These are phyloP conservation scores for Aspergillus campestris DNA, from an alignment of 495 filamentous ascomycete species.

Conservation along the genomic window DNA sequence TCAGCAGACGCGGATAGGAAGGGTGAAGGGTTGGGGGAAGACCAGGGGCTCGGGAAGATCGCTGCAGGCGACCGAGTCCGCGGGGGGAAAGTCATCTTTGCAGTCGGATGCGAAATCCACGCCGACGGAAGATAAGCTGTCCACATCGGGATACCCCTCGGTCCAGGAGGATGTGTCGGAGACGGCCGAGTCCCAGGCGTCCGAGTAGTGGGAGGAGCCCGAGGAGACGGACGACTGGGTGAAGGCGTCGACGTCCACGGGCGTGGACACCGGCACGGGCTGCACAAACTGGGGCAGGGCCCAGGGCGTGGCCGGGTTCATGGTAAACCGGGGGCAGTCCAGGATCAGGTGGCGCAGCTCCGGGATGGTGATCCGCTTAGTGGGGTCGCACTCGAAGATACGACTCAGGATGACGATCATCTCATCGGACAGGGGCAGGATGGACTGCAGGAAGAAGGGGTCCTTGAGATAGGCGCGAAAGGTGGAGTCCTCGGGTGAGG, in stretches of 20 bases:
- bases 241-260: slow-evolving; percentile 24
- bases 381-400: slow-evolving; percentile 85
- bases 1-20: slow-evolving; percentile 22
- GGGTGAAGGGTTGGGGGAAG: slow-evolving; percentile 17
- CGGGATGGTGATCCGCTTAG: slow-evolving; percentile 73
- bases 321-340: slow-evolving; percentile 69
- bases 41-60: slow-evolving; percentile 12
- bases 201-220: slow-evolving; percentile 35
- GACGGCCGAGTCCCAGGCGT: slow-evolving; percentile 32
- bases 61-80: slow-evolving; percentile 19
- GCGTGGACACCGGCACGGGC: slow-evolving; percentile 19
- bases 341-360: slow-evolving; percentile 73
- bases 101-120: slow-evolving; percentile 24
- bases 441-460: slow-evolving; percentile 80
- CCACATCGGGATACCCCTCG: slow-evolving; percentile 34
- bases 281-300: slow-evolving; percentile 18
- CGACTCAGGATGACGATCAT: slow-evolving; percentile 80
- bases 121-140: slow-evolving; percentile 32
- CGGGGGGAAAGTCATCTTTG: slow-evolving; percentile 25
- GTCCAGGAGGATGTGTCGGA: slow-evolving; percentile 37
- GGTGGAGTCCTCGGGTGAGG: slow-evolving; percentile 85
- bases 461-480: slow-evolving; percentile 88
- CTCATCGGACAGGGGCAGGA: slow-evolving; percentile 84
- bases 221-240: slow-evolving; percentile 33
- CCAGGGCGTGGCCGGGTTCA: slow-evolving; percentile 26